Conservation (phyloP, 495 filamentous ascomycete species). For the Mytilinidion resinicola region DNA sequence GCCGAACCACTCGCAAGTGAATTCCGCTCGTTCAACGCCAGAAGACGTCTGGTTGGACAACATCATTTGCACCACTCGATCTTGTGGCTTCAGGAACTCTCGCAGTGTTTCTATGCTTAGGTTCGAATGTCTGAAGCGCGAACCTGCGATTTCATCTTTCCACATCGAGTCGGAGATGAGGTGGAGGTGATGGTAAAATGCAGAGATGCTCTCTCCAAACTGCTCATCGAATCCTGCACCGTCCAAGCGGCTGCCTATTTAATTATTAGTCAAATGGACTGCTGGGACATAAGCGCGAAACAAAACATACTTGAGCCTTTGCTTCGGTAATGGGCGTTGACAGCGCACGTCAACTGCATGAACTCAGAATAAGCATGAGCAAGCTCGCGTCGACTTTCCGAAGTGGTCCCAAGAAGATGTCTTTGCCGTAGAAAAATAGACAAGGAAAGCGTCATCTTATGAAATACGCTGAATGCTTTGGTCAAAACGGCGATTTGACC, state of each 20-base stretch:
- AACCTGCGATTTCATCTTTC: slow-evolving; percentile 10
- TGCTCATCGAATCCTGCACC: slow-evolving; percentile 10
- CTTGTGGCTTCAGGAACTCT: slow-evolving; percentile 35
- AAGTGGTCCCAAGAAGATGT: slow-evolving; percentile 9
- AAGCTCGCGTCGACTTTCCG: slow-evolving; percentile 16
- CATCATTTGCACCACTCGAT: slow-evolving; percentile 46
- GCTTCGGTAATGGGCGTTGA: slow-evolving; percentile 2
- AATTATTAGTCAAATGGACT: not conserved
- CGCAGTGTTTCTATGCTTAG: slow-evolving; percentile 13
- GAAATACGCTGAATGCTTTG: slow-evolving; percentile 45
- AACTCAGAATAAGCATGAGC: slow-evolving; percentile 17
- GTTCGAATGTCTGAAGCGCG: slow-evolving; percentile 3
- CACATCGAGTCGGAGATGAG: slow-evolving; percentile 19
- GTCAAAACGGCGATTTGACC: slow-evolving; percentile 49
- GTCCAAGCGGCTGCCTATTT: not conserved
- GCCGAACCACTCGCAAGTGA: slow-evolving; percentile 59
- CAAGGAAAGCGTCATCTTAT: slow-evolving; percentile 21
- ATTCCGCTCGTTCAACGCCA: slow-evolving; percentile 44
- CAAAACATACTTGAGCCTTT: slow-evolving; percentile 7
- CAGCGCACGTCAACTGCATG: slow-evolving; percentile 12
- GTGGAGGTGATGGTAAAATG: slow-evolving; percentile 17
- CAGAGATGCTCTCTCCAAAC: slow-evolving; percentile 1
- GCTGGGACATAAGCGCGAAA: too few species aligned
- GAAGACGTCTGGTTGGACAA: slow-evolving; percentile 45
- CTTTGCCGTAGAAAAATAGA: slow-evolving; percentile 17